Conservation (phyloP, 2,329 filamentous ascomycete genomes). For the Diaporthe nobilis region DNA sequence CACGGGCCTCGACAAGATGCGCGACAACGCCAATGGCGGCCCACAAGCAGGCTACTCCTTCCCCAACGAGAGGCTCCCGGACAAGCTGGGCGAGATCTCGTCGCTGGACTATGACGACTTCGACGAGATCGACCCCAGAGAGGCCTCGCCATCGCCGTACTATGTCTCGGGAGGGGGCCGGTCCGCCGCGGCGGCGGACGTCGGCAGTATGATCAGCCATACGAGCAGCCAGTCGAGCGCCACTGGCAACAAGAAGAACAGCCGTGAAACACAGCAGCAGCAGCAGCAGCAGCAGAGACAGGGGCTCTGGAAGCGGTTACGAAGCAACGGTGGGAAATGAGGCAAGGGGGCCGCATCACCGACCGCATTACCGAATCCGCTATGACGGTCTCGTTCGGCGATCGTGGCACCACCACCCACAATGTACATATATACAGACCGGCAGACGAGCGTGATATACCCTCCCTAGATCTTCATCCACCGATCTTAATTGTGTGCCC, state of each 20-base stretch:
- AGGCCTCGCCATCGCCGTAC: slow-evolving; percentile 63
- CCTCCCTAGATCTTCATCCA: slow-evolving; percentile 10
- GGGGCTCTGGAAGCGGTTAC: slow-evolving; percentile 48
- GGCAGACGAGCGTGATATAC: background rate
- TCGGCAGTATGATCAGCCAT: slow-evolving; percentile 18
- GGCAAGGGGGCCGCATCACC: slow-evolving; percentile 1
- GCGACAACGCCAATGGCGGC: slow-evolving; percentile 42
- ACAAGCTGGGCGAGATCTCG: slow-evolving; percentile 41
- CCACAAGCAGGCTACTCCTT: slow-evolving; percentile 37
- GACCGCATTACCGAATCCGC: background rate
- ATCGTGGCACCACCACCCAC: background rate
- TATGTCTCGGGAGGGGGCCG: slow-evolving; percentile 54
- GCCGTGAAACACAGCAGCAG: slow-evolving; percentile 17
- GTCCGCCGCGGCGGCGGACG: slow-evolving; percentile 28
- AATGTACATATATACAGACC: slow-evolving; percentile 5
- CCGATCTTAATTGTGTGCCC: background rate
- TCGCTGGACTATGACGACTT: slow-evolving; percentile 47
- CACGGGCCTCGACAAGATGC: slow-evolving; percentile 53
- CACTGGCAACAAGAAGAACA: background rate
- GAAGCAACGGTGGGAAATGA: slow-evolving; percentile 44
- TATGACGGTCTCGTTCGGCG: slow-evolving; percentile 17
- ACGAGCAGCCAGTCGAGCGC: slow-evolving; percentile 12
- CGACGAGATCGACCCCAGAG: slow-evolving; percentile 58
- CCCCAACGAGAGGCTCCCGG: slow-evolving; percentile 34
- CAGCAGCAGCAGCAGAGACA: slow-evolving; percentile 40